Conservation (phyloP, 441 rosid genomes). For the Adansonia grandidieri region DNA sequence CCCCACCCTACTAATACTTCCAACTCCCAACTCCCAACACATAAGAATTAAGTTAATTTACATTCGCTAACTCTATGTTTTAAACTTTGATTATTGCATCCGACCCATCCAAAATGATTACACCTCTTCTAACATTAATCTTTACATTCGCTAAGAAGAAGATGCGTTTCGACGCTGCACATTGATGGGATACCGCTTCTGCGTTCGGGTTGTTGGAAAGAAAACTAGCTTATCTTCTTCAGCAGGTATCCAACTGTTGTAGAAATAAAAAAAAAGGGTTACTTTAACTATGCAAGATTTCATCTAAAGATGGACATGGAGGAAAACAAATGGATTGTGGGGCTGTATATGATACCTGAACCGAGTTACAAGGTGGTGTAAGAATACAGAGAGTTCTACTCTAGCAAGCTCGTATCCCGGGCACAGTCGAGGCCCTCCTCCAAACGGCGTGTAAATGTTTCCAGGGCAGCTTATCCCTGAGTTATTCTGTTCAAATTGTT, state of each 20-base stretch:
- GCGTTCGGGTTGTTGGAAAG: conserved; percentile 93
- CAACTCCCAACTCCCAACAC: background rate
- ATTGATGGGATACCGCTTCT: conserved; percentile 82
- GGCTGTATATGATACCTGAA: conserved; percentile 56
- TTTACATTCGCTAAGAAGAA: conserved; percentile 11
- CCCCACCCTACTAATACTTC: conserved; percentile 4
- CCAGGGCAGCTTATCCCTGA: conserved; percentile 53
- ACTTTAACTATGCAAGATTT: background rate
- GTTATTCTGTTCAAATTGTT: conserved; percentile 46
- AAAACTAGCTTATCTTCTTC: conserved; percentile 86
- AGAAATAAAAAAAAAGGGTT: background rate
- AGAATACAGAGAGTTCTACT: conserved; percentile 85
- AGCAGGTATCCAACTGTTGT: conserved; percentile 81
- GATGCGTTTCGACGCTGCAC: conserved; percentile 48
- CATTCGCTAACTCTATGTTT: conserved; percentile 27
- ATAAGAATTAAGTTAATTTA: conserved; percentile 31
- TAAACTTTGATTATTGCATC: conserved; percentile 24
- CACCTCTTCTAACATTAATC: conserved; percentile 24
- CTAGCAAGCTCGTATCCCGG: conserved; percentile 96
- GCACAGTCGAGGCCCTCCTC: conserved; percentile 90
- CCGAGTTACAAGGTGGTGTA: conserved; percentile 80
- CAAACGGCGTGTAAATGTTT: conserved; percentile 81
- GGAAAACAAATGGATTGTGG: background rate
- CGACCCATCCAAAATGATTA: conserved; percentile 23
- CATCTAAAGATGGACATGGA: background rate